A percentile compares a stretch with the other conserved stretches of the same genome.
These are phyloP conservation scores for Lepidium didymum DNA, from an alignment of 345 rosid species.

Conservation along the genomic window DNA sequence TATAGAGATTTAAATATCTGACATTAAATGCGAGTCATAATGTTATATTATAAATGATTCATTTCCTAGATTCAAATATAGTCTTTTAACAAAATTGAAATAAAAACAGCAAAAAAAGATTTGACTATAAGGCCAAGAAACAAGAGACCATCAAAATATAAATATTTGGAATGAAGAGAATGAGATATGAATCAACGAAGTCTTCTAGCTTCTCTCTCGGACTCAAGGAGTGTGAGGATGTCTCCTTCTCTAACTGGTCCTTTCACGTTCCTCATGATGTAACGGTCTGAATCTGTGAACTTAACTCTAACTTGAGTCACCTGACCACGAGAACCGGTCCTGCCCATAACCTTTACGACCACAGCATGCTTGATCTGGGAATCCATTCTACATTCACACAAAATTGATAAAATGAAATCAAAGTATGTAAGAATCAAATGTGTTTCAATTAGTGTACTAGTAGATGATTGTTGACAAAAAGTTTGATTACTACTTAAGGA, in stretches of 20 bases:
- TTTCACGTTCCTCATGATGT: conserved; percentile 78
- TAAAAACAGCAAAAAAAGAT: background rate
- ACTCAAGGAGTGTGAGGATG: conserved; percentile 71
- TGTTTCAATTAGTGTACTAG: too few relatives aligned
- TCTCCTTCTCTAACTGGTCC: conserved; percentile 88
- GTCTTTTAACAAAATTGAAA: conserved; percentile 1
- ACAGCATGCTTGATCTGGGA: conserved; percentile 70
- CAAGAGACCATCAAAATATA: conserved; percentile 11
- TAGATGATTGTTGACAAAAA: background rate
- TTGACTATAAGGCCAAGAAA: background rate
- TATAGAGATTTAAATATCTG: too few relatives aligned
- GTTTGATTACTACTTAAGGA: background rate
- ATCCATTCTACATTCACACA: conserved; percentile 50
- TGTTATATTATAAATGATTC: background rate
- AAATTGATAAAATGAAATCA: background rate
- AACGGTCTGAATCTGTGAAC: conserved; percentile 34
- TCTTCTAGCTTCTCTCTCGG: conserved; percentile 87
- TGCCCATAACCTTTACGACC: conserved; percentile 72
- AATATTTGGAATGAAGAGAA: background rate
- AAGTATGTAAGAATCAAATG: background rate
- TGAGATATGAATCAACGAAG: conserved; percentile 42
- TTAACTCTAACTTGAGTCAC: conserved; percentile 36
- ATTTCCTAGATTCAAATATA: conserved; percentile 8
- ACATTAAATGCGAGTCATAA: background rate
- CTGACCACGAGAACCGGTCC: conserved; percentile 36